Evolutionary conservation across 2,329 filamentous ascomycete genomes (phyloP).

Genomic region (Penicillium sp.): DNA sequence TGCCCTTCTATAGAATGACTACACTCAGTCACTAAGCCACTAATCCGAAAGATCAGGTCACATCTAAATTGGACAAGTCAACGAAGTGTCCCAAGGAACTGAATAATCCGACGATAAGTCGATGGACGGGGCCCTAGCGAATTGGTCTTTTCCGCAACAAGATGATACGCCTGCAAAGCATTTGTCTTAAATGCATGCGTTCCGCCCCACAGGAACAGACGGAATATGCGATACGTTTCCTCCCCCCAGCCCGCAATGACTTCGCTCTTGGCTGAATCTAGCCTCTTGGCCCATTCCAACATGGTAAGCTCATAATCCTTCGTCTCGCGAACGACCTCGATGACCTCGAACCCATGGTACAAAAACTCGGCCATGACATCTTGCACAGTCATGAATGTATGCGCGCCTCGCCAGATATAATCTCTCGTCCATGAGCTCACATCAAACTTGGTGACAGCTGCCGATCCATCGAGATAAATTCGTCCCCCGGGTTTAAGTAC

Average conservation of each 20-base stretch:
- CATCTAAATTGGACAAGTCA: background rate
- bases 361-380: constrained; percentile 21
- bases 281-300: constrained; percentile 22
- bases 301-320: constrained; percentile 25
- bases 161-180: constrained; percentile 20
- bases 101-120: constrained; percentile 2
- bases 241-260: constrained; percentile 21
- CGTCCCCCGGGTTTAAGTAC: constrained; percentile 24
- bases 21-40: background rate
- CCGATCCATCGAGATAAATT: constrained; percentile 23
- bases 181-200: constrained; percentile 18
- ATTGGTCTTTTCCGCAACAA: constrained; percentile 18
- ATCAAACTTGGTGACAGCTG: constrained; percentile 18
- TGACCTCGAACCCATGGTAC: constrained; percentile 19
- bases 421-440: constrained; percentile 19
- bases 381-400: constrained; percentile 25
- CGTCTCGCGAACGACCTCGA: constrained; percentile 15
- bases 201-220: constrained; percentile 16
- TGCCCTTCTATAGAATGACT: background rate
- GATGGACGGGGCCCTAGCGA: constrained; percentile 19
- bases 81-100: constrained; percentile 16
- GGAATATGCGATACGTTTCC: constrained; percentile 16
- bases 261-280: constrained; percentile 16
- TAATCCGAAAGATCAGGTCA: background rate
- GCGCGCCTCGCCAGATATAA: constrained; percentile 22